phyloP scores from a whole-genome alignment of 345 rosid genomes.

The Luvunga scandens region DNA sequence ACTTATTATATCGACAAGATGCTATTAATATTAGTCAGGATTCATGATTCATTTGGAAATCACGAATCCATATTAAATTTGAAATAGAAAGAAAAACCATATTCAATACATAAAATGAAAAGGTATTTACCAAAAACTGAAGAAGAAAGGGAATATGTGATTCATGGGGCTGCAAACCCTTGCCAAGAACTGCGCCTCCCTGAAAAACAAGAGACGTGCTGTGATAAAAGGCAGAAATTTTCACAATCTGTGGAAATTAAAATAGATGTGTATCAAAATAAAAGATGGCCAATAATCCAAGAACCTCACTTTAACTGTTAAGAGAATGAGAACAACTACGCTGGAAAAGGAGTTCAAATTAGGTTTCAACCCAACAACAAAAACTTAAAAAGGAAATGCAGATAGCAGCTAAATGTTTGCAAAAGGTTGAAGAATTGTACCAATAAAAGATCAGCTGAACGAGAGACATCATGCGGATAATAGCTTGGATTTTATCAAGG shows the following conservation, averaged over 20 bases:
- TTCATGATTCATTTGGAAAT: background rate
- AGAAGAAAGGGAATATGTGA: slow-evolving; percentile 90
- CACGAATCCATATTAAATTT: background rate
- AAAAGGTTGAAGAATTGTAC: slow-evolving; percentile 33
- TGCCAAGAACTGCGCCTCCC: slow-evolving; percentile 77
- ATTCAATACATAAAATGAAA: background rate
- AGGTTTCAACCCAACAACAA: background rate
- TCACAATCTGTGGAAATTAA: background rate
- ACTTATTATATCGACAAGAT: background rate
- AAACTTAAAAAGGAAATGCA: background rate
- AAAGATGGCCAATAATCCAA: background rate
- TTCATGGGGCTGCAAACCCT: slow-evolving; percentile 87
- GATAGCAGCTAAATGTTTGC: background rate
- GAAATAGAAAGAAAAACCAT: background rate
- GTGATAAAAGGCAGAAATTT: background rate
- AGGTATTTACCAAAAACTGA: slow-evolving; percentile 73
- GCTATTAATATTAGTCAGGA: background rate
- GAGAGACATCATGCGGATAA: slow-evolving; percentile 73
- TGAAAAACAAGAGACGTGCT: slow-evolving; percentile 23
- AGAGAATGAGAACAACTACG: background rate
- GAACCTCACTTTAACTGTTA: background rate
- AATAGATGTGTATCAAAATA: background rate
- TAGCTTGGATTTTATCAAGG: slow-evolving; percentile 63
- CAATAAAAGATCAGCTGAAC: slow-evolving; percentile 67
- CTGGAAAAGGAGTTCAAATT: background rate